phyloP scores from a whole-genome alignment of 1,284 basidiomycete genomes.

The Ceratorhiza oryzae-sativae region DNA sequence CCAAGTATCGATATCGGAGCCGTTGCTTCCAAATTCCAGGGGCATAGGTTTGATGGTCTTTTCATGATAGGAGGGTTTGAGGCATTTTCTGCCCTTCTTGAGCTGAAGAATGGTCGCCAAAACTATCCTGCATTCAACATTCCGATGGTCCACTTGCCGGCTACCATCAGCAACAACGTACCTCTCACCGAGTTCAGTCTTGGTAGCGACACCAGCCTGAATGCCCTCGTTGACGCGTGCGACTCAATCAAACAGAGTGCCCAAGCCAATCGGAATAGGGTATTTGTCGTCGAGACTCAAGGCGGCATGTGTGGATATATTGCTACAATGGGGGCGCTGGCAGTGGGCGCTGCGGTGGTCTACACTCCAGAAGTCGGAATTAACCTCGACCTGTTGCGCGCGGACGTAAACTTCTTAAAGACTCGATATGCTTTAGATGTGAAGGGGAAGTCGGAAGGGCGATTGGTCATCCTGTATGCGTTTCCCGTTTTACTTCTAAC shows the following conservation, averaged over 20 bases:
- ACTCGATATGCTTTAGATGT: constrained; percentile 85
- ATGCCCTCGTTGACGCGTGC: constrained; percentile 96
- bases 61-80: constrained; percentile 97
- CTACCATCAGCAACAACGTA: constrained; percentile 98
- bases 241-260: constrained; percentile 99
- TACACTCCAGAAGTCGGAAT: constrained; percentile 96
- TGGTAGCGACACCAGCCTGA: constrained; percentile 94
- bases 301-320: constrained; percentile 97
- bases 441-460: constrained; percentile 90
- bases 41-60: constrained; percentile 81
- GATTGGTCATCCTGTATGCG: constrained; percentile 84
- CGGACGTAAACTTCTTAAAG: constrained; percentile 90
- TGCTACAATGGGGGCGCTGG: constrained; percentile 92
- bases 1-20: constrained; percentile 87
- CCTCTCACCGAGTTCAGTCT: constrained; percentile 96
- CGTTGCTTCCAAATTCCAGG: constrained; percentile 89
- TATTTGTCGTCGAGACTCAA: constrained; percentile 98
- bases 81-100: constrained; percentile 81
- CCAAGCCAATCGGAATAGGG: constrained; percentile 91
- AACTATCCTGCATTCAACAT: constrained; percentile 92
- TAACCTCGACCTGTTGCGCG: constrained; percentile 77
- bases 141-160: constrained; percentile 91
- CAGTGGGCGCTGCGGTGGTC: constrained; percentile 90
- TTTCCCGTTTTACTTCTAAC: neutral
- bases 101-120: constrained; percentile 80